Evolutionary conservation across 108 stramenopile genomes (phyloP).

Genomic region (Skeletonema tropicum): DNA sequence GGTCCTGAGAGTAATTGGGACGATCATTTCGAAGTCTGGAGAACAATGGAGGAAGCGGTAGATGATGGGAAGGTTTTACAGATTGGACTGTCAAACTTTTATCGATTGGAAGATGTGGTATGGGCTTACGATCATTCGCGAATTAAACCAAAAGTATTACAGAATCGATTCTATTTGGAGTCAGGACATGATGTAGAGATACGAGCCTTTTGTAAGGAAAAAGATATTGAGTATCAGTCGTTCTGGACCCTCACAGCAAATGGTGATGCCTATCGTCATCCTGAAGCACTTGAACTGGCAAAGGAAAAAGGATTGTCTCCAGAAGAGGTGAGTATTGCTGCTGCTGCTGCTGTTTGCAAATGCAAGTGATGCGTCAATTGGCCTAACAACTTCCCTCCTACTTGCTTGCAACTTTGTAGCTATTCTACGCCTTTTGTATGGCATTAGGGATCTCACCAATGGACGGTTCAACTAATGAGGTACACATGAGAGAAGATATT

Average conservation of each 20-base stretch:
- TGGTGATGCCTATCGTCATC: conserved; percentile 40
- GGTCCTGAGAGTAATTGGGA: conserved; percentile 54
- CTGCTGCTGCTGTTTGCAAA: background rate
- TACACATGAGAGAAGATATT: conserved; percentile 52
- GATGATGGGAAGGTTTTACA: conserved; percentile 48
- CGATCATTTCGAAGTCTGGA: conserved; percentile 43
- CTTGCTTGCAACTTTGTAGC: conserved; percentile 8
- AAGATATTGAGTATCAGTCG: conserved; percentile 86
- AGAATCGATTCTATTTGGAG: conserved; percentile 65
- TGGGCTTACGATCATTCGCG: conserved; percentile 49
- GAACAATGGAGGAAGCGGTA: conserved; percentile 47
- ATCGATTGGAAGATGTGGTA: conserved; percentile 52
- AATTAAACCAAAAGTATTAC: conserved; percentile 60
- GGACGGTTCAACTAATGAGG: conserved; percentile 44
- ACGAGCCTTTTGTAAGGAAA: conserved; percentile 66
- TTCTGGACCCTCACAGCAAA: conserved; percentile 74
- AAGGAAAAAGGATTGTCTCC: conserved; percentile 35
- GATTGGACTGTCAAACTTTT: conserved; percentile 62
- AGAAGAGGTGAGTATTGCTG: conserved; percentile 35
- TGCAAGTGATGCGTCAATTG: background rate
- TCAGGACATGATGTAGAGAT: conserved; percentile 61
- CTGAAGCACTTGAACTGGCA: conserved; percentile 36
- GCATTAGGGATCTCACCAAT: conserved; percentile 49
- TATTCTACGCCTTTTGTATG: conserved; percentile 57
- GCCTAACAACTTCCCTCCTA: background rate